Conservation (phyloP, 2,329 filamentous ascomycete genomes). For the Trichophyton rubrum region DNA sequence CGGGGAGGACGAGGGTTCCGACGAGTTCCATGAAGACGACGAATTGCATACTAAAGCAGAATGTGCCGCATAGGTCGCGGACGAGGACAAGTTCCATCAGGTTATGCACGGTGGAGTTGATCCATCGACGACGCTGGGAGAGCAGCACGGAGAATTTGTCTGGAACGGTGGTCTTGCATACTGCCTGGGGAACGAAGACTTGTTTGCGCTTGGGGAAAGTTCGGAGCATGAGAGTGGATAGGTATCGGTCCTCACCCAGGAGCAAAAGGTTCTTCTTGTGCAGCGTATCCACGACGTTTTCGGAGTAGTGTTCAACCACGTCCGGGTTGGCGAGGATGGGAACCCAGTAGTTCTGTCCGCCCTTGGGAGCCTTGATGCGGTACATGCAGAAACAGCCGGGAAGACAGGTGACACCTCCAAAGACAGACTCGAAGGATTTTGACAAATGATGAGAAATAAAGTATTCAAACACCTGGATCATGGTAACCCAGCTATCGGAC, state of each 20-base stretch:
- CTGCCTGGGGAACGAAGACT: conserved; percentile 93
- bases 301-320: conserved; percentile 96
- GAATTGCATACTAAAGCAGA: conserved; percentile 99
- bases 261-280: conserved; percentile 95
- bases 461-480: conserved; percentile 97
- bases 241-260: conserved; percentile 84
- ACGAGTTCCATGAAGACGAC: conserved; percentile 91
- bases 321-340: conserved; percentile 97
- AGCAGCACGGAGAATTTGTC: conserved; percentile 84
- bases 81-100: conserved; percentile 95
- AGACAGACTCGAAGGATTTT: conserved; percentile 96
- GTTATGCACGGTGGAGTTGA: conserved; percentile 98
- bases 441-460: conserved; percentile 96
- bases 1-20: conserved; percentile 86
- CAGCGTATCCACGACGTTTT: conserved; percentile 95
- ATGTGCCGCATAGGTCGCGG: conserved; percentile 90
- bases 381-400: conserved; percentile 99
- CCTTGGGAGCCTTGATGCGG: conserved; percentile 97
- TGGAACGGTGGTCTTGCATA: conserved; percentile 96
- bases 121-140: conserved; percentile 93
- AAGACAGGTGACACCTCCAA: conserved; percentile 96
- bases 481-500: conserved; percentile 82
- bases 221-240: conserved; percentile 94
- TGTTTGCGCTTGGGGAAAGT: conserved; percentile 99
- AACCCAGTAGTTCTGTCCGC: conserved; percentile 98